These are phyloP conservation scores for Colletotrichum sp. DNA, from an alignment of 2,329 filamentous ascomycete species.

Conservation along the genomic window DNA sequence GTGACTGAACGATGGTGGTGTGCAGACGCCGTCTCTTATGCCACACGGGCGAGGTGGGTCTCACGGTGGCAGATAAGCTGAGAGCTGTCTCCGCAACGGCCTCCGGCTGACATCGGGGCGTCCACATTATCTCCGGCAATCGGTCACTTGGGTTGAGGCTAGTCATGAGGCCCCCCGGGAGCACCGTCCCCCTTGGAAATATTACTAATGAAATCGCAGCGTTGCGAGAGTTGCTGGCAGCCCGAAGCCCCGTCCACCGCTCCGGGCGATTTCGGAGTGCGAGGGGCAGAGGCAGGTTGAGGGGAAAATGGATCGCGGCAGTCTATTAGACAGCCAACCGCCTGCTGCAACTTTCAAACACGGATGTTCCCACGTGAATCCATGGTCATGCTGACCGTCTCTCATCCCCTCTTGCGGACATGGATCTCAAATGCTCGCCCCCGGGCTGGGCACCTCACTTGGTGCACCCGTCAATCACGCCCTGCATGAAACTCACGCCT, in stretches of 20 bases:
- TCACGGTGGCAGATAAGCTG: neutral
- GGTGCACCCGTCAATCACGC: neutral
- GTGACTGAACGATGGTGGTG: neutral
- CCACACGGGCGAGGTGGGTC: neutral
- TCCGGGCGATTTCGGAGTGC: neutral
- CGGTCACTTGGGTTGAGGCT: neutral
- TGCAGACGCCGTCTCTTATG: neutral
- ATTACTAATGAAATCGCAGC: neutral
- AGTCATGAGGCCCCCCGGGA: neutral
- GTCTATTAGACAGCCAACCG: neutral
- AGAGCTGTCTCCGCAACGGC: neutral
- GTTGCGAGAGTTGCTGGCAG: neutral
- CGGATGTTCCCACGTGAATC: neutral
- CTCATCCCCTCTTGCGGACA: neutral
- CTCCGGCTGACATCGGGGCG: constrained; percentile 10
- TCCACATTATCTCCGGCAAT: constrained; percentile 1
- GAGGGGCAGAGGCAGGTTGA: neutral
- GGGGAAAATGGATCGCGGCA: neutral
- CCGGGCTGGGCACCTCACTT: neutral
- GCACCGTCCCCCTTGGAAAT: neutral
- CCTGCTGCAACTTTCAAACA: neutral
- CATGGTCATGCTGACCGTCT: neutral
- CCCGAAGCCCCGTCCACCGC: neutral
- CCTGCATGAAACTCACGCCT: neutral
- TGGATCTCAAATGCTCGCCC: neutral